These are phyloP conservation scores for Agapanthus africanus DNA, from an alignment of 106 monocot genomes.

Conservation along the genomic window DNA sequence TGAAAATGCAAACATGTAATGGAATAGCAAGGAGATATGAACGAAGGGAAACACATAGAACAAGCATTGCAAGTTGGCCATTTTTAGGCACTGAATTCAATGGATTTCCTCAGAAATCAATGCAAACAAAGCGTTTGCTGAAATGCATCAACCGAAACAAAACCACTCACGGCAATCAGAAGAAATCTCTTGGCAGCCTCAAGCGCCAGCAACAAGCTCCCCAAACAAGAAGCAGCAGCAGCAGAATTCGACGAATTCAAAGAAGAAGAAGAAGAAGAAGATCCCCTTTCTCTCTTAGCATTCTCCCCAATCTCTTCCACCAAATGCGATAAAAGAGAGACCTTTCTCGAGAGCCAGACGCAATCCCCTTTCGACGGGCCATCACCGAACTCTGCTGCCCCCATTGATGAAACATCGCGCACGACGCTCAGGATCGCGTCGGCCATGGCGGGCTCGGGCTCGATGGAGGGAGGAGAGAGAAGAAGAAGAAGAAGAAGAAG, in stretches of 20 bases:
- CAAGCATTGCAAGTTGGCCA: too few species aligned
- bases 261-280: conserved; percentile 11
- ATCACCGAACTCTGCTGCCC: conserved; percentile 1
- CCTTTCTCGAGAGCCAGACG: conserved; percentile 57
- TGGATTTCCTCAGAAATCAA: too few species aligned
- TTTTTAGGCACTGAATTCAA: too few species aligned
- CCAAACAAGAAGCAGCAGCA: conserved; percentile 16
- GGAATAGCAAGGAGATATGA: too few species aligned
- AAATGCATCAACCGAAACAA: too few species aligned
- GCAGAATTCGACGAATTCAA: conserved; percentile 14
- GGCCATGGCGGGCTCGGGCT: background rate
- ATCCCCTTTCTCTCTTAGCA: conserved; percentile 3
- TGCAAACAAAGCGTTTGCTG: too few species aligned
- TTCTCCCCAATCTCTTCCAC: conserved; percentile 54
- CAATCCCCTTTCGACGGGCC: conserved; percentile 20
- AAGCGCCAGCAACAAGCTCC: conserved; percentile 32
- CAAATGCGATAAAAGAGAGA: conserved; percentile 59
- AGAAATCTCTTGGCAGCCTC: conserved; percentile 53
- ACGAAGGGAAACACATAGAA: too few species aligned
- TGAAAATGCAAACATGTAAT: too few species aligned
- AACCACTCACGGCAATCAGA: conserved; percentile 4
- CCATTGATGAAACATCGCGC: conserved; percentile 21
- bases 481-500: background rate
- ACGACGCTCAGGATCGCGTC: conserved; percentile 1
- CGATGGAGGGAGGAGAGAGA: background rate